A percentile compares a stretch with the other conserved stretches of the same genome.
phyloP scores from a whole-genome alignment of 345 rosid species.

The Dovyalis caffra region DNA sequence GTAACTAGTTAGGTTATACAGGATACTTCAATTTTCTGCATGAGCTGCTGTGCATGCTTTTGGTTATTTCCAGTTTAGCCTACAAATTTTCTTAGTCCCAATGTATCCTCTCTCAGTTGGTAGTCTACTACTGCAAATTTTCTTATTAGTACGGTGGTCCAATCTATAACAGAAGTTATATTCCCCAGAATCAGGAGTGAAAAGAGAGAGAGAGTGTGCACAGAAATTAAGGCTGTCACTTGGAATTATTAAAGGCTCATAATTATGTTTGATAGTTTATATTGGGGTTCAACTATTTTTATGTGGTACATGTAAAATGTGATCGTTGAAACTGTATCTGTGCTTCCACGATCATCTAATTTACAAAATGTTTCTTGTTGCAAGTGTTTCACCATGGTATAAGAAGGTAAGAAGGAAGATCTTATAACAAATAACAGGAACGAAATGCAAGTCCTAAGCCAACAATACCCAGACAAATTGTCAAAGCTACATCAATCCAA shows the following conservation, averaged over 20 bases:
- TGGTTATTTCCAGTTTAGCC: background rate
- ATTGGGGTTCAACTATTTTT: background rate
- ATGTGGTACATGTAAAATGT: no score
- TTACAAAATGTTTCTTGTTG: background rate
- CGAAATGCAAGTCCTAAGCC: slow-evolving; percentile 45
- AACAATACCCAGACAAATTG: slow-evolving; percentile 46
- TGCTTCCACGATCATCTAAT: background rate
- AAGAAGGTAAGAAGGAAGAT: background rate
- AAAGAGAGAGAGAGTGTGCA: background rate
- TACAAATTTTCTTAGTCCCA: background rate
- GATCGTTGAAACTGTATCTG: no score
- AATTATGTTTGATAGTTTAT: background rate
- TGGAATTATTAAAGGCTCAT: background rate
- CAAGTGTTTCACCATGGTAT: background rate
- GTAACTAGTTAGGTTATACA: no score
- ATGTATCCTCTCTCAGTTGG: no score
- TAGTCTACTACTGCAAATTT: background rate
- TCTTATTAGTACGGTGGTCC: background rate
- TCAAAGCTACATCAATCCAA: slow-evolving; percentile 38
- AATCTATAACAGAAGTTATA: background rate
- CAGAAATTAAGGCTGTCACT: background rate
- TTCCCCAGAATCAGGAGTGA: background rate
- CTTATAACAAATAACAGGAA: slow-evolving; percentile 1
- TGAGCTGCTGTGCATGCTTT: no score
- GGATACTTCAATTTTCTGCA: no score